Conservation (phyloP, 345 rosid species). For the Odontarrhena argentea region DNA sequence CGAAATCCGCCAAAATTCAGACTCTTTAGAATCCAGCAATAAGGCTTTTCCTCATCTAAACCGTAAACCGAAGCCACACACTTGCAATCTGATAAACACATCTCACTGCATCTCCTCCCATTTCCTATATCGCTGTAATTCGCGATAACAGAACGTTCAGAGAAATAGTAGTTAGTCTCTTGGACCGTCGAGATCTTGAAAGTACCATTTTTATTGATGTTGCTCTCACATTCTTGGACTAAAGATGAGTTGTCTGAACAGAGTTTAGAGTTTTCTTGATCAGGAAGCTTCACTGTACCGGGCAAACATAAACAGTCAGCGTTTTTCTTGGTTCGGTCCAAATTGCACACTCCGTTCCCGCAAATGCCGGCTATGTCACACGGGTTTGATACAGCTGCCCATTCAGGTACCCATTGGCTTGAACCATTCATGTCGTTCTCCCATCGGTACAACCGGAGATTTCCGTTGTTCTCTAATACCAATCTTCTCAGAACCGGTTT, state of each 20-base stretch:
- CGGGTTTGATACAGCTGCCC: constrained; percentile 94
- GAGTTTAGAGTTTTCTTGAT: constrained; percentile 36
- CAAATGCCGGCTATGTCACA: constrained; percentile 87
- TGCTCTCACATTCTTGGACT: constrained; percentile 48
- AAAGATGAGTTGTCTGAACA: constrained; percentile 59
- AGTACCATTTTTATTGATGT: constrained; percentile 38
- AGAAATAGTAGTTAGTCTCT: constrained; percentile 78
- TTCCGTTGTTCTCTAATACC: constrained; percentile 76
- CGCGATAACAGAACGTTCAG: constrained; percentile 58
- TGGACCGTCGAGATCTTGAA: constrained; percentile 62
- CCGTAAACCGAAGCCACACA: constrained; percentile 92
- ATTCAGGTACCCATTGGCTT: constrained; percentile 79
- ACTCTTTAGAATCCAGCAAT: constrained; percentile 79
- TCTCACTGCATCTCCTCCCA: constrained; percentile 65
- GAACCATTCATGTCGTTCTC: constrained; percentile 79
- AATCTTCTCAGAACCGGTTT: constrained; percentile 54
- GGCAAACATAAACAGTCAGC: constrained; percentile 78
- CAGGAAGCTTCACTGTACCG: constrained; percentile 50
- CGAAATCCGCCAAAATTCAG: constrained; percentile 78
- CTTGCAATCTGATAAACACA: constrained; percentile 72
- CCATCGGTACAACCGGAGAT: constrained; percentile 78
- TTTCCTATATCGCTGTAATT: constrained; percentile 65
- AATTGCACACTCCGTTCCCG: constrained; percentile 77
- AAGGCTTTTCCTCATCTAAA: constrained; percentile 82
- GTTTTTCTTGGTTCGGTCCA: constrained; percentile 70